Percentiles rank a stretch among this genome's conserved stretches.
Conservation (phyloP, 1,139 yeast genomes). For the Candida sojae region DNA sequence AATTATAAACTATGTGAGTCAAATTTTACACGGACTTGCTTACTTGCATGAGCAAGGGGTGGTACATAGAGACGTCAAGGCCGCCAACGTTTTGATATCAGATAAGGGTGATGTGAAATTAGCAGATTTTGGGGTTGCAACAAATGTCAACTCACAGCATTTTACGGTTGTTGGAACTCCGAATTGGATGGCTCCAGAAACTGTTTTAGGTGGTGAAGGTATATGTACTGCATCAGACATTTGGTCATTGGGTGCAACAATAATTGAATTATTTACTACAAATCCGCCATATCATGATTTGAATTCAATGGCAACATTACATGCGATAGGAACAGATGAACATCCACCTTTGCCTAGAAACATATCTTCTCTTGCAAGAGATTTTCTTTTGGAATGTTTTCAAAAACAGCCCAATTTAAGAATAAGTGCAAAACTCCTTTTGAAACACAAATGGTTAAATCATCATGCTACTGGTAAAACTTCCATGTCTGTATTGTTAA, state of each 20-base stretch:
- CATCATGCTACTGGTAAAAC: constrained; percentile 9
- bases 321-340: constrained; percentile 87
- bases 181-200: constrained; percentile 89
- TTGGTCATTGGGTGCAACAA: constrained; percentile 96
- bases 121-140: constrained; percentile 91
- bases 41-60: constrained; percentile 73
- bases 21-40: constrained; percentile 71
- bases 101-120: constrained; percentile 88
- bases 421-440: constrained; percentile 54
- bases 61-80: constrained; percentile 84
- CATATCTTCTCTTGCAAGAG: constrained; percentile 54
- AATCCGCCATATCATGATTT: constrained; percentile 85
- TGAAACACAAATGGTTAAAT: constrained; percentile 66
- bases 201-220: constrained; percentile 74
- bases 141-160: constrained; percentile 48
- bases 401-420: constrained; percentile 71
- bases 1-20: constrained; percentile 61
- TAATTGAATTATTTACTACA: constrained; percentile 82
- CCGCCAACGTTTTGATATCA: constrained; percentile 88
- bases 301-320: constrained; percentile 85
- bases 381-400: constrained; percentile 75
- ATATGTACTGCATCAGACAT: constrained; percentile 85
- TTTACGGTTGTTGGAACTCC: constrained; percentile 67
- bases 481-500: constrained; percentile 4
- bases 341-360: constrained; percentile 76